Conservation (phyloP, 2,329 filamentous ascomycete genomes). For the Orbilia javanica region DNA sequence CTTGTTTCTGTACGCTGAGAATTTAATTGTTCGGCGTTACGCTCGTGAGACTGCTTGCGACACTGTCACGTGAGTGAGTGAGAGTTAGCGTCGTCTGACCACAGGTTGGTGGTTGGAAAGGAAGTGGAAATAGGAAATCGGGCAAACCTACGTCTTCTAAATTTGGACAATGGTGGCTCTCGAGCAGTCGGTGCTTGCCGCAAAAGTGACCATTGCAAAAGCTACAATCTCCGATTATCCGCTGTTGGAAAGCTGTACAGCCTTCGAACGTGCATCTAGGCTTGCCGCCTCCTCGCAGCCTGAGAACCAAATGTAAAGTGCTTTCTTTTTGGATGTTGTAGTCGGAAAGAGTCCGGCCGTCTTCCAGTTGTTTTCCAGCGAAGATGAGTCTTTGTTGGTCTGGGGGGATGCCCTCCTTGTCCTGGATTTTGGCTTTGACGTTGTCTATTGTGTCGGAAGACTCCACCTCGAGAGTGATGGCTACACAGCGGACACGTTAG, state of each 20-base stretch:
- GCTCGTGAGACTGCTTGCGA: slow-evolving; percentile 95
- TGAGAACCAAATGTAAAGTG: slow-evolving; percentile 55
- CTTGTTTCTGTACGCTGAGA: slow-evolving; percentile 81
- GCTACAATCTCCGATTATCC: slow-evolving; percentile 94
- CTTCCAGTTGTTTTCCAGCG: slow-evolving; percentile 99
- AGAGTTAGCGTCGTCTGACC: slow-evolving; percentile 28
- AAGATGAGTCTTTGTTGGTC: slow-evolving; percentile 99
- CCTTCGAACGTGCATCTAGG: slow-evolving; percentile 85
- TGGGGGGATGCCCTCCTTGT: slow-evolving; percentile 99
- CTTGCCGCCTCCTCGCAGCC: slow-evolving; percentile 52
- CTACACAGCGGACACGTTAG: slow-evolving; percentile 67
- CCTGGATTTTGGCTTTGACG: slow-evolving; percentile 72
- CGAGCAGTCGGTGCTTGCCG: slow-evolving; percentile 90
- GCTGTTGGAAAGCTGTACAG: slow-evolving; percentile 87
- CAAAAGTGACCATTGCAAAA: slow-evolving; percentile 97
- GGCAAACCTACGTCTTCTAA: slow-evolving; percentile 81
- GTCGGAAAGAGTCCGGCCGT: slow-evolving; percentile 97
- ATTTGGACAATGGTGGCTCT: slow-evolving; percentile 92
- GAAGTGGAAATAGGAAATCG: slow-evolving; percentile 47
- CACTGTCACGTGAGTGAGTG: slow-evolving; percentile 70
- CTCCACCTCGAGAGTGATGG: slow-evolving; percentile 76
- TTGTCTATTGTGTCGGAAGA: slow-evolving; percentile 76
- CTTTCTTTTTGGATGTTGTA: slow-evolving; percentile 99
- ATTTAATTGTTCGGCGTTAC: slow-evolving; percentile 92
- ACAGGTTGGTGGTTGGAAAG: slow-evolving; percentile 4